Conservation (phyloP, 495 filamentous ascomycete genomes). For the Platismatia glauca region DNA sequence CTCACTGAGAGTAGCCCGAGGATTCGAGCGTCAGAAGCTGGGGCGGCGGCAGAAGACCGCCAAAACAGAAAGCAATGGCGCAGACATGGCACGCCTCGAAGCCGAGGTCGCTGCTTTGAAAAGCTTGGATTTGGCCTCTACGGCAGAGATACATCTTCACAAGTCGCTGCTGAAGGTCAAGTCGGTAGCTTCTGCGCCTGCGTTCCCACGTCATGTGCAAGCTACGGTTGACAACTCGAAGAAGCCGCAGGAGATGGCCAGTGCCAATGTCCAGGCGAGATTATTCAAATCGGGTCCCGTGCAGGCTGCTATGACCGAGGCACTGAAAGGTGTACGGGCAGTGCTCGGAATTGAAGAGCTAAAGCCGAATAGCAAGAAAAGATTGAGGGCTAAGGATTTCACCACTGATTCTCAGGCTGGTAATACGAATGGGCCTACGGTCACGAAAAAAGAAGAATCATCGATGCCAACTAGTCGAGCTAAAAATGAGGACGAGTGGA, state of each 20-base stretch:
- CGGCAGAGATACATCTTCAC: slow-evolving; percentile 61
- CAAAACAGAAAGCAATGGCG: slow-evolving; percentile 38
- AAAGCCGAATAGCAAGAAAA: slow-evolving; percentile 22
- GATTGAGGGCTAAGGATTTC: slow-evolving; percentile 19
- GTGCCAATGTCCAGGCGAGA: slow-evolving; percentile 68
- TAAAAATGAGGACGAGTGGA: background rate
- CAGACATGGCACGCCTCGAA: slow-evolving; percentile 41
- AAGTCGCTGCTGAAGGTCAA: slow-evolving; percentile 69
- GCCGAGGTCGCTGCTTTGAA: slow-evolving; percentile 67
- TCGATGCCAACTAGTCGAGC: background rate
- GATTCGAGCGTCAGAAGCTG: slow-evolving; percentile 83
- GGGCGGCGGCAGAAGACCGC: slow-evolving; percentile 65
- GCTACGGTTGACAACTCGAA: slow-evolving; percentile 27
- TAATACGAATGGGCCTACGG: background rate
- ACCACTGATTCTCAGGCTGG: background rate
- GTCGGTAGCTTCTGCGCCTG: slow-evolving; percentile 47
- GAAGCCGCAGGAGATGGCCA: slow-evolving; percentile 41
- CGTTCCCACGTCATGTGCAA: slow-evolving; percentile 35
- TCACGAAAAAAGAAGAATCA: background rate
- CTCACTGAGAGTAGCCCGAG: slow-evolving; percentile 70
- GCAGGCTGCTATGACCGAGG: slow-evolving; percentile 54
- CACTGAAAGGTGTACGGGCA: slow-evolving; percentile 52
- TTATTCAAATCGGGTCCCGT: slow-evolving; percentile 71
- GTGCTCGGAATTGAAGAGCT: slow-evolving; percentile 20
- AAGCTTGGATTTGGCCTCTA: slow-evolving; percentile 54